Percentiles rank a stretch among this genome's conserved stretches.
phyloP scores from a whole-genome alignment of 208 protist species.

The Tetramitus jugosus region DNA sequence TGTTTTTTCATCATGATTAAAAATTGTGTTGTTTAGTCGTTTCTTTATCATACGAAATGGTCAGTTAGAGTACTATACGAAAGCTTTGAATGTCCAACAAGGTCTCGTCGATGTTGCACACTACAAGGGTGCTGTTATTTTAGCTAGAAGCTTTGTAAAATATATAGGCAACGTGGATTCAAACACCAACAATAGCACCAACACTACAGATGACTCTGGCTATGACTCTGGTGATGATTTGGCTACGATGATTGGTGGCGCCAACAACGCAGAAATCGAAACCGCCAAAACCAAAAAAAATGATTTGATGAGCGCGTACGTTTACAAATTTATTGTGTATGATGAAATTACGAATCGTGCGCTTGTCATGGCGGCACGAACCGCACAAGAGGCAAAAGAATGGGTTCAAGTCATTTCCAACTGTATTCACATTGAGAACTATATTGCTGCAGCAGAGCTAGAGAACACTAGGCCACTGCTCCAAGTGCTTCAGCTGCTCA shows the following conservation, averaged over 20 bases:
- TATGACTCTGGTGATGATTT: not conserved
- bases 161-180: not conserved
- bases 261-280: not conserved
- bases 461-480: not conserved
- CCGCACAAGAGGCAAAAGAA: not conserved
- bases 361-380: slow-evolving; percentile 5
- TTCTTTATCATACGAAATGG: not conserved
- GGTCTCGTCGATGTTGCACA: not conserved
- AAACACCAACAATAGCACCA: not conserved
- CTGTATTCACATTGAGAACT: slow-evolving; percentile 4
- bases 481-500: not conserved
- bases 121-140: not conserved
- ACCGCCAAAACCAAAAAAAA: not conserved
- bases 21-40: not conserved
- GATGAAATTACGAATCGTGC: not conserved
- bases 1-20: too few species aligned
- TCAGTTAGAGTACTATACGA: not conserved
- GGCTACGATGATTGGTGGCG: not conserved
- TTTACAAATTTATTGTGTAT: not conserved
- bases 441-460: not conserved
- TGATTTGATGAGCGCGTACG: too few species aligned
- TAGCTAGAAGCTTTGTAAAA: too few species aligned
- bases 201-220: not conserved
- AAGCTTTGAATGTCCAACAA: not conserved
- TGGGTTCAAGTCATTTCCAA: not conserved